Percentiles rank a stretch among this genome's conserved stretches.
Evolutionary conservation across 768 basidiomycete genomes (phyloP).

Genomic region (Tricholoma terreum): DNA sequence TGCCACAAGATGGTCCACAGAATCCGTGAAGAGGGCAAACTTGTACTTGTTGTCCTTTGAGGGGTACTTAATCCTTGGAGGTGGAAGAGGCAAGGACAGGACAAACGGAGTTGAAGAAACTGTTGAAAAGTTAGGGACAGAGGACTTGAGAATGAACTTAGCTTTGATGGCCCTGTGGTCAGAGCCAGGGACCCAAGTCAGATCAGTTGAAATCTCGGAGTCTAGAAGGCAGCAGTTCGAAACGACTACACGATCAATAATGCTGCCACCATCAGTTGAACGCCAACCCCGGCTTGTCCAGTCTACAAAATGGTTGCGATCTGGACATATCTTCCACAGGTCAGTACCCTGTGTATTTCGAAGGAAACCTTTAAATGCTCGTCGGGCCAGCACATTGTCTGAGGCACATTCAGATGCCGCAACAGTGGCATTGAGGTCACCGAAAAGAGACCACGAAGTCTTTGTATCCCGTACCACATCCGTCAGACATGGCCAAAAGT

Average conservation of each 20-base stretch:
- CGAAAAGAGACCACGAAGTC: conserved; percentile 7
- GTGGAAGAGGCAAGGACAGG: not conserved
- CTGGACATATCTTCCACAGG: conserved; percentile 10
- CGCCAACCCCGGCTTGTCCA: conserved; percentile 11
- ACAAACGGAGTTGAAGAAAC: not conserved
- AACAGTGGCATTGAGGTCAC: conserved; percentile 17
- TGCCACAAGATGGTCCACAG: not conserved
- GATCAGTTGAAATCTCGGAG: conserved; percentile 1
- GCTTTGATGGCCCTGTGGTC: conserved; percentile 1
- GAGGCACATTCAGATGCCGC: conserved; percentile 6
- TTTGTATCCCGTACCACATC: not conserved
- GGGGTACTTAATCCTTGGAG: not conserved
- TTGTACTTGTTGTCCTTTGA: not conserved
- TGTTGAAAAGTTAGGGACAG: not conserved
- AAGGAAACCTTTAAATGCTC: conserved; percentile 8
- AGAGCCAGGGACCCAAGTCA: conserved; percentile 1
- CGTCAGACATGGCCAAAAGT: conserved; percentile 10
- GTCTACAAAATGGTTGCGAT: conserved; percentile 8
- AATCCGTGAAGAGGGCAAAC: not conserved
- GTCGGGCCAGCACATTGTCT: not conserved
- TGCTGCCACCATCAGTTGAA: conserved; percentile 11
- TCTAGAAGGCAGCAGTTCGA: conserved; percentile 1
- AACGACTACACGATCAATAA: conserved; percentile 17
- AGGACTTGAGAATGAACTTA: not conserved
- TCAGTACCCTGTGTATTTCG: conserved; percentile 5